Conservation (phyloP, 2,329 filamentous ascomycete genomes). For the Ophiostoma tasmaniense region DNA sequence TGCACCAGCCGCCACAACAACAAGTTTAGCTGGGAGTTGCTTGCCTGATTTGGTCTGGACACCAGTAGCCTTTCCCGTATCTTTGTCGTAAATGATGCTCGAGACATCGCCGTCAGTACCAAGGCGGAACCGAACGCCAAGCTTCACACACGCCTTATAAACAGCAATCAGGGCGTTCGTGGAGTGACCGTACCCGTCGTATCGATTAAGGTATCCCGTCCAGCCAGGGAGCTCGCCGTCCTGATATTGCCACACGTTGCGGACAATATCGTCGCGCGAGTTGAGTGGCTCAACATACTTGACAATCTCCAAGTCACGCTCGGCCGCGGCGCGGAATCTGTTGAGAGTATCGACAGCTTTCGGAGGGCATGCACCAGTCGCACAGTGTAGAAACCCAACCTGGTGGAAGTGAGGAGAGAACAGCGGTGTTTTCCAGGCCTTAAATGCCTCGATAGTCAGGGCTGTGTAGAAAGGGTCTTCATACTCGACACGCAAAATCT, state of each 20-base stretch:
- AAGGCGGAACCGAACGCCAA: neutral
- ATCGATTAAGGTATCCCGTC: conserved; percentile 50
- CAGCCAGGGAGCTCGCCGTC: conserved; percentile 42
- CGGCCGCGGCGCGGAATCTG: neutral
- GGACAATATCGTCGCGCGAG: conserved; percentile 33
- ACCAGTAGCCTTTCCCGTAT: neutral
- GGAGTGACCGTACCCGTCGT: conserved; percentile 50
- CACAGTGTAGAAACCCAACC: conserved; percentile 8
- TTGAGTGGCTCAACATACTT: conserved; percentile 24
- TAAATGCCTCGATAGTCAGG: conserved; percentile 33
- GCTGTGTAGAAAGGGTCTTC: conserved; percentile 49
- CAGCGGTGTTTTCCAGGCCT: conserved; percentile 12
- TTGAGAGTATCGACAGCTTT: neutral
- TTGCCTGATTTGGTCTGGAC: neutral
- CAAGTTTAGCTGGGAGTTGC: neutral
- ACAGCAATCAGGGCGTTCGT: conserved; percentile 42
- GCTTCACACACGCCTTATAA: conserved; percentile 18
- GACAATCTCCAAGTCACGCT: neutral
- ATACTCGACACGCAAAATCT: conserved; percentile 52
- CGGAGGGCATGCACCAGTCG: neutral
- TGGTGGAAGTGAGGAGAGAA: conserved; percentile 12
- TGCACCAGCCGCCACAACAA: neutral
- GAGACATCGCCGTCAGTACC: neutral
- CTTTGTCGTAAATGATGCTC: neutral
- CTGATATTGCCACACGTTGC: conserved; percentile 37